These are phyloP conservation scores for Paspalum vaginatum DNA, from an alignment of 176 grass and related monocot species.

Conservation along the genomic window DNA sequence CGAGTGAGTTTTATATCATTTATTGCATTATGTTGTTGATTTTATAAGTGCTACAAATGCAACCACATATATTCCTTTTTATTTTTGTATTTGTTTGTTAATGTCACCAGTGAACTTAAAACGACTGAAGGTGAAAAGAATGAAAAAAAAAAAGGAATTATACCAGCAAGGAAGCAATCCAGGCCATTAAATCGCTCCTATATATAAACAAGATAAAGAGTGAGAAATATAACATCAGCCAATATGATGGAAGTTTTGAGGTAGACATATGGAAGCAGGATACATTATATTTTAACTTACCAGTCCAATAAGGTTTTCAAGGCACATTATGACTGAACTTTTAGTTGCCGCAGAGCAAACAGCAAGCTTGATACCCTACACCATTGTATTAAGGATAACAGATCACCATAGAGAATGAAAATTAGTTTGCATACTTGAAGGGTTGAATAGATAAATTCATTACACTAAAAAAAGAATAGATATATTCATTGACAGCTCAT, in stretches of 20 bases:
- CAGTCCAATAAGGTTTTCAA: constrained; percentile 92
- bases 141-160: constrained; percentile 20
- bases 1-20: no score
- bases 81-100: not conserved
- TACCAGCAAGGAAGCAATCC: constrained; percentile 98
- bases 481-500: constrained; percentile 5
- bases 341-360: constrained; percentile 99
- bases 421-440: not conserved
- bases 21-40: not conserved
- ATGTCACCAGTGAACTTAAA: not conserved
- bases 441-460: not conserved
- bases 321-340: constrained; percentile 84
- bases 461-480: not conserved
- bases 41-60: not conserved
- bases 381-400: constrained; percentile 29
- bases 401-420: constrained; percentile 18
- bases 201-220: constrained; percentile 28
- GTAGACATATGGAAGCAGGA: constrained; percentile 33
- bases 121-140: not conserved
- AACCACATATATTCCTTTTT: not conserved
- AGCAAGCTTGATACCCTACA: constrained; percentile 94
- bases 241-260: not conserved
- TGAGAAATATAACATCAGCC: constrained; percentile 11
- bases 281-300: constrained; percentile 58
- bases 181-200: constrained; percentile 82